Conservation (phyloP, 495 filamentous ascomycete species). For the Collariella sp. region DNA sequence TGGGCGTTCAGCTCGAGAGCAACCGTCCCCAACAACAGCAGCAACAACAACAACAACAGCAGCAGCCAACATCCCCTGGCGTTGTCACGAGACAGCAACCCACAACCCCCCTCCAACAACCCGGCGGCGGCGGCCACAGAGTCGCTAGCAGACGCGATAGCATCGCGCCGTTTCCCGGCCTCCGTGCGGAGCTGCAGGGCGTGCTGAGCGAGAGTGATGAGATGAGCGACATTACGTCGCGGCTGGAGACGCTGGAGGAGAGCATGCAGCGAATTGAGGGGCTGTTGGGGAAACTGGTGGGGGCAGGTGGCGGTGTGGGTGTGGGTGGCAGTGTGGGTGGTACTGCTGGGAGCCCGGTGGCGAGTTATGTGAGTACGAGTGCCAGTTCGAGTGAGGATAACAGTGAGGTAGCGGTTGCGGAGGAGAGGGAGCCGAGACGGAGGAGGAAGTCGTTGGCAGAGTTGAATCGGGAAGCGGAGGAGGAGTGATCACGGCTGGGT, state of each 20-base stretch:
- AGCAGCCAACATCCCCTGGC: neutral
- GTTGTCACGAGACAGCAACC: neutral
- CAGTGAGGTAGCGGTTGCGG: neutral
- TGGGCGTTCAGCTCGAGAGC: neutral
- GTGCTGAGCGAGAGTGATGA: conserved; percentile 35
- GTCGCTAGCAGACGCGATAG: conserved; percentile 36
- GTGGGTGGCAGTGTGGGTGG: neutral
- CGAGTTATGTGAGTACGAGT: neutral
- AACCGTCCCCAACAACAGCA: neutral
- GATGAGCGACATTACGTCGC: conserved; percentile 22
- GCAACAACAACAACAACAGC: neutral
- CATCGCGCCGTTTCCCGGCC: conserved; percentile 35
- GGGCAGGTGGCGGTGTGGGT: neutral
- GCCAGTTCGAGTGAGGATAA: neutral
- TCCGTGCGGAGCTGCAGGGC: conserved; percentile 31
- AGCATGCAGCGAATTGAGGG: conserved; percentile 31
- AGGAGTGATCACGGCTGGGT: conserved; percentile 1
- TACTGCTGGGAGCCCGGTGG: neutral
- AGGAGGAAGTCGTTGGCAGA: conserved; percentile 9
- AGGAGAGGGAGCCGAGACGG: neutral
- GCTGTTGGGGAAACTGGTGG: conserved; percentile 26
- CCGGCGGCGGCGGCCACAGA: neutral
- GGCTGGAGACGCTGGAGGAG: conserved; percentile 34
- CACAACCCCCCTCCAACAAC: neutral
- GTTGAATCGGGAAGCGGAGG: conserved; percentile 10